A percentile compares a stretch with the other conserved stretches of the same genome.
phyloP scores from a whole-genome alignment of 2,329 filamentous ascomycete species.

The Aciculosporium take region DNA sequence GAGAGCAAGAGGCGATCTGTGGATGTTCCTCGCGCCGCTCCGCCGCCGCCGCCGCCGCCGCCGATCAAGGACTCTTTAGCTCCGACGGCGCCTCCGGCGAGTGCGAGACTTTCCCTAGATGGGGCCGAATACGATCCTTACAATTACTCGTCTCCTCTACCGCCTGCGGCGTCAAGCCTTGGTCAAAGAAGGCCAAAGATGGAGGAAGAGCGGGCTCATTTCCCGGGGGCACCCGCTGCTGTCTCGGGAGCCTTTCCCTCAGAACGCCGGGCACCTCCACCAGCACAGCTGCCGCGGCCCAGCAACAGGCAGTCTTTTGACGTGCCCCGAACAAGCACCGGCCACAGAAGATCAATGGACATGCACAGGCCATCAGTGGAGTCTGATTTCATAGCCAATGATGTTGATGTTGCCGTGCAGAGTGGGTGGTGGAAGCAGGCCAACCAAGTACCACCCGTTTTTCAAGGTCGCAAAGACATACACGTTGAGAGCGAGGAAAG shows the following conservation, averaged over 20 bases:
- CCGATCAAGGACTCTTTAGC: slow-evolving; percentile 12
- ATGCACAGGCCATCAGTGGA: slow-evolving; percentile 59
- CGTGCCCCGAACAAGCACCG: slow-evolving; percentile 24
- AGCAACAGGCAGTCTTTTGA: slow-evolving; percentile 21
- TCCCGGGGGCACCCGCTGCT: slow-evolving; percentile 32
- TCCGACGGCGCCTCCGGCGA: slow-evolving; percentile 1
- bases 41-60: slow-evolving; percentile 40
- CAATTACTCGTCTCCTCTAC: slow-evolving; percentile 31
- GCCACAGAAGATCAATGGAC: slow-evolving; percentile 55
- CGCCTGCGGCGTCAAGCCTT: slow-evolving; percentile 15
- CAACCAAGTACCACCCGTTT: slow-evolving; percentile 62
- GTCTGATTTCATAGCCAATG: slow-evolving; percentile 72
- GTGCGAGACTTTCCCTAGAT: slow-evolving; percentile 18
- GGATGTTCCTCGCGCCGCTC: slow-evolving; percentile 56
- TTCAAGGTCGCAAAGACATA: slow-evolving; percentile 74
- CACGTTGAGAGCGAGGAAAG: slow-evolving; percentile 72
- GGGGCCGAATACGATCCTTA: slow-evolving; percentile 60
- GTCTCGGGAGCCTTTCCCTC: slow-evolving; percentile 22
- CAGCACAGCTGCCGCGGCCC: slow-evolving; percentile 14
- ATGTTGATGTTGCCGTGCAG: slow-evolving; percentile 62
- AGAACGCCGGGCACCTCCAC: slow-evolving; percentile 31
- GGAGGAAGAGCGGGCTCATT: slow-evolving; percentile 30
- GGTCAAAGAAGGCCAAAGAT: slow-evolving; percentile 23
- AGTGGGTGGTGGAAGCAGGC: slow-evolving; percentile 81
- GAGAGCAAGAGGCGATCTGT: slow-evolving; percentile 46